Evolutionary conservation across 2,329 filamentous ascomycete species (phyloP), one percentile per base, ranked within the genome.

Genomic region (Phyllosticta paracitricarpa): DNA sequence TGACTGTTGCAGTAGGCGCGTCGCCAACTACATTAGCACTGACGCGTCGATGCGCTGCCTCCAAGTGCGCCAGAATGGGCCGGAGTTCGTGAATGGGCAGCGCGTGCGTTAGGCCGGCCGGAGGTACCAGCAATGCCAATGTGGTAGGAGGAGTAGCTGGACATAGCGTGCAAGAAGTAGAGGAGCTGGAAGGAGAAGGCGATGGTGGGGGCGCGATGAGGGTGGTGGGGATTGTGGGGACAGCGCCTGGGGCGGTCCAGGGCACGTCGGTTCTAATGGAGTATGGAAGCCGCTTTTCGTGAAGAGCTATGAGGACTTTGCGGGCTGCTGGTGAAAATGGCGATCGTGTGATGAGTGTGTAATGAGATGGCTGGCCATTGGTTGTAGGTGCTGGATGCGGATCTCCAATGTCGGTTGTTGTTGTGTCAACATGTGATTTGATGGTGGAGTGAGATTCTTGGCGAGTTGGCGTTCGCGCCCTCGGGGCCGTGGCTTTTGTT

Each of bases 211-310:
- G 25, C 10, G 71, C 66, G 58, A 77, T 66, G 6, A 76, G 64
- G 2, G 76, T 71, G 0, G 74, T 73, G 75, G 75, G 51, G 76
- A 76, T 69, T 76, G 70, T 51, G 67, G 62, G 1, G 73, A 72
- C 12, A 72, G 77, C 55, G 0, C 75, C 77, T 3, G 70, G 70
- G 19, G 64, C 66, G 66, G 77, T 70, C 75, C 75, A 77, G 0
- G 74, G 76, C 1, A 78, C 75, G 68, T 77, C 75, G 40, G 73
- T 77, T 54, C 74, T 67, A 30, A 78, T 68, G 0, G 61, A 65
- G 68, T 77, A 77, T 2, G 75, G 72, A 24, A 78, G 72, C 61
- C 59, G 55, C 65, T 77, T 77, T 24, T 77, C 71, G 51, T 64
- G 61, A 6, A 77, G 69, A 4, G 70, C 69, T 35, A 77, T 76